Evolutionary conservation across 352 stramenopile species (phyloP).

Genomic region (Phytophthora boehmeriae): DNA sequence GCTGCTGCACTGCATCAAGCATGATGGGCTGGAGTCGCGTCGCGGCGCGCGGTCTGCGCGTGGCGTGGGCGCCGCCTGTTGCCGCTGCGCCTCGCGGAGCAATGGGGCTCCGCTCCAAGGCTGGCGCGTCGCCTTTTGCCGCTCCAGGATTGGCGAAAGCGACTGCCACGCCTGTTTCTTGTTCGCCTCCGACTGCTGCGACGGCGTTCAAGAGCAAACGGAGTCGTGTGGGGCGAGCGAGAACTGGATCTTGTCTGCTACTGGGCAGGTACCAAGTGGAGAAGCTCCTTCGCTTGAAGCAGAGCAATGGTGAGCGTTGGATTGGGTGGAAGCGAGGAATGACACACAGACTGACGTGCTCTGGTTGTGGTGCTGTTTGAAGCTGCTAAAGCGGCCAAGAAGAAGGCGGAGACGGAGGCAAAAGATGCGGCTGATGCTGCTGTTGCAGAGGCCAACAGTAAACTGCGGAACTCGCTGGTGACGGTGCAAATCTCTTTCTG

Average conservation of each 20-base stretch:
- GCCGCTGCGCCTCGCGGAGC: conserved; percentile 13
- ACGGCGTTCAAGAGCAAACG: conserved; percentile 31
- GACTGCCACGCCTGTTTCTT: conserved; percentile 6
- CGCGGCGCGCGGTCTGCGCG: conserved; percentile 21
- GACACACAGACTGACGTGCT: background rate
- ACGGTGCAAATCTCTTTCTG: background rate
- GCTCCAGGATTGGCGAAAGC: conserved; percentile 13
- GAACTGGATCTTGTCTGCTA: conserved; percentile 19
- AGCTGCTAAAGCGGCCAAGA: conserved; percentile 36
- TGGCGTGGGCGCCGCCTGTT: conserved; percentile 13
- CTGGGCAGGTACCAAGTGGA: conserved; percentile 36
- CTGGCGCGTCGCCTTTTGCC: conserved; percentile 9
- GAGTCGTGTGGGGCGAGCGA: conserved; percentile 14
- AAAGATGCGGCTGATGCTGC: conserved; percentile 29
- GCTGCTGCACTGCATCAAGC: background rate
- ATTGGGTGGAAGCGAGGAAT: background rate
- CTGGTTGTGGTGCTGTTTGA: background rate
- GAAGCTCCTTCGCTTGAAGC: conserved; percentile 33
- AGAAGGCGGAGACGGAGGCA: conserved; percentile 30
- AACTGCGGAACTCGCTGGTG: conserved; percentile 44
- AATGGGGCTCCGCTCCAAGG: conserved; percentile 28
- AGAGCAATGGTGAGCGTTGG: conserved; percentile 24
- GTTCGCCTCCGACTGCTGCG: conserved; percentile 4
- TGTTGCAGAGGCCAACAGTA: conserved; percentile 34
- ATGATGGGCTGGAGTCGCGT: conserved; percentile 39